phyloP scores from a whole-genome alignment of 805 yeast species.

The Pichia rugopelliculosa region DNA sequence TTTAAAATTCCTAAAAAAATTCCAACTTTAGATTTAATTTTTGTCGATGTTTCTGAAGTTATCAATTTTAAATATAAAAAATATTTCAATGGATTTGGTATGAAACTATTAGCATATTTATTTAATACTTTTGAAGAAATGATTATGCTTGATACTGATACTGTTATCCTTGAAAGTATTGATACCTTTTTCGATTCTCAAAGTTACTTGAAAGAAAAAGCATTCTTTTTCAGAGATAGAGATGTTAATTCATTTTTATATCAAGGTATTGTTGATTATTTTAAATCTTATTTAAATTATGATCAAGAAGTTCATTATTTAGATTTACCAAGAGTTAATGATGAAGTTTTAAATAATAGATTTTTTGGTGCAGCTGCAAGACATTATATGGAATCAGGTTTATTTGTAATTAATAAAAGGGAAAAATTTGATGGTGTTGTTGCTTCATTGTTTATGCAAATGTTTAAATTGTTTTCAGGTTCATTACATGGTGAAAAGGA shows the following conservation, averaged over 20 bases:
- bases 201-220: slow-evolving; percentile 31
- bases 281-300: slow-evolving; percentile 41
- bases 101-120: slow-evolving; percentile 48
- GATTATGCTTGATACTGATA: slow-evolving; percentile 48
- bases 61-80: slow-evolving; percentile 20
- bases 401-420: slow-evolving; percentile 39
- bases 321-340: slow-evolving; percentile 30
- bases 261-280: slow-evolving; percentile 36
- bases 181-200: slow-evolving; percentile 31
- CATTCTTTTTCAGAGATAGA: slow-evolving; percentile 46
- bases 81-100: slow-evolving; percentile 25
- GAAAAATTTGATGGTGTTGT: slow-evolving; percentile 44
- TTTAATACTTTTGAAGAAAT: slow-evolving; percentile 53
- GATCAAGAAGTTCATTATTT: slow-evolving; percentile 34
- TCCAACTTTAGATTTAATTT: slow-evolving; percentile 24
- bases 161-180: slow-evolving; percentile 33
- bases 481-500: slow-evolving; percentile 77
- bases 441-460: slow-evolving; percentile 35
- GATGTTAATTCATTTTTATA: slow-evolving; percentile 31
- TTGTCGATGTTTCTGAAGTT: slow-evolving; percentile 29
- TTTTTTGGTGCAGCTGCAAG: slow-evolving; percentile 36
- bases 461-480: slow-evolving; percentile 36
- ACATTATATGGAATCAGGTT: slow-evolving; percentile 44
- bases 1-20: slow-evolving; percentile 18
- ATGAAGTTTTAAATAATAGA: slow-evolving; percentile 30